Conservation (phyloP, 805 yeast species). For the Yamadazyma insecticola region DNA sequence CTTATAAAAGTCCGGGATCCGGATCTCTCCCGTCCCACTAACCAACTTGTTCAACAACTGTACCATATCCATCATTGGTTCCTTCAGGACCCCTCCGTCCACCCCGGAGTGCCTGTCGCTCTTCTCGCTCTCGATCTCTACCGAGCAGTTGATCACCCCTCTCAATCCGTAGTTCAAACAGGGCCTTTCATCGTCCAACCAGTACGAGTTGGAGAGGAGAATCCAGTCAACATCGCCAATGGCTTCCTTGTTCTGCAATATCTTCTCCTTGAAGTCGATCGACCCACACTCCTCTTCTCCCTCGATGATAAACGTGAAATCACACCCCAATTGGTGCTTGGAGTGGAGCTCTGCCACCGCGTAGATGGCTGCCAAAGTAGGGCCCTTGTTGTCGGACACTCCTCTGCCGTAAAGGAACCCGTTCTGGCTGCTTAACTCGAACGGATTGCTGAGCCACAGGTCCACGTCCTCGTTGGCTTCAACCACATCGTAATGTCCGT, state of each 20-base stretch:
- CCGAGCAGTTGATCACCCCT: slow-evolving; percentile 81
- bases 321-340: slow-evolving; percentile 51
- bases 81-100: slow-evolving; percentile 87
- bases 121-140: slow-evolving; percentile 63
- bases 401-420: slow-evolving; percentile 92
- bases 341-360: slow-evolving; percentile 73
- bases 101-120: slow-evolving; percentile 96
- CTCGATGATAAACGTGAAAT: slow-evolving; percentile 80
- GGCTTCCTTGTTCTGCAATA: slow-evolving; percentile 43
- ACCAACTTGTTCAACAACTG: slow-evolving; percentile 60
- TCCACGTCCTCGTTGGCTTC: slow-evolving; percentile 57
- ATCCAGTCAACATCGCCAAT: slow-evolving; percentile 81
- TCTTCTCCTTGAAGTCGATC: slow-evolving; percentile 70
- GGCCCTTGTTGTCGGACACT: slow-evolving; percentile 93
- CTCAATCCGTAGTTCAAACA: slow-evolving; percentile 92
- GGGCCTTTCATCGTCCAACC: slow-evolving; percentile 88
- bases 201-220: slow-evolving; percentile 82
- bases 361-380: slow-evolving; percentile 78
- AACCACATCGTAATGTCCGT: slow-evolving; percentile 95
- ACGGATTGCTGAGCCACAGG: slow-evolving; percentile 80
- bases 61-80: slow-evolving; percentile 84
- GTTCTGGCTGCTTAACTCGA: slow-evolving; percentile 64
- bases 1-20: slow-evolving; percentile 4
- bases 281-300: slow-evolving; percentile 97
- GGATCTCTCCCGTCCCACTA: slow-evolving; percentile 46